Evolutionary conservation across 2,329 filamentous ascomycete genomes (phyloP).

Genomic region (Diaporthe nobilis): DNA sequence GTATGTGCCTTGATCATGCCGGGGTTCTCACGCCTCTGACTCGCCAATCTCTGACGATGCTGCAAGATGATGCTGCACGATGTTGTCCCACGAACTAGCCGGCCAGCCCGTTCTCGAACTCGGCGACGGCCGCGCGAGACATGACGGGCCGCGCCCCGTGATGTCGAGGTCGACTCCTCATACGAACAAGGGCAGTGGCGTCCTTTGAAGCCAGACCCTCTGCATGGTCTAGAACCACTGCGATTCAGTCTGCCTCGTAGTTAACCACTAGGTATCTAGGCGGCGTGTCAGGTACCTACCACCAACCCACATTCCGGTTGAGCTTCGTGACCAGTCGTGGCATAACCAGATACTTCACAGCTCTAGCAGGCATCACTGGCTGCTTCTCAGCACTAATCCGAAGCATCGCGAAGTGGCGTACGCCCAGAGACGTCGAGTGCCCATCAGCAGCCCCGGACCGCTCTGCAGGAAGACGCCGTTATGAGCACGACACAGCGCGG

Average conservation of each 20-base stretch:
- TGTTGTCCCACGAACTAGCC: background rate
- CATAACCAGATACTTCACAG: background rate
- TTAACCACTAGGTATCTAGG: background rate
- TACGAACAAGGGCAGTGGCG: conserved; percentile 1
- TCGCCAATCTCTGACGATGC: conserved; percentile 30
- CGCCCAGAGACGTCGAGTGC: background rate
- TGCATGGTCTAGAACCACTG: background rate
- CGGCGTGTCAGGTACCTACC: background rate
- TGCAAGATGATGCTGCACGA: conserved; percentile 33
- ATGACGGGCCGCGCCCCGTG: conserved; percentile 22
- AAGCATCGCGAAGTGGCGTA: background rate
- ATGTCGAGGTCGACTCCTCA: background rate
- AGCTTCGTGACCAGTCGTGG: background rate
- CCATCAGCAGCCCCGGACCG: background rate
- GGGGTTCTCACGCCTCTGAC: background rate
- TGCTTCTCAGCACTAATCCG: background rate
- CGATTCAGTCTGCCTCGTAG: background rate
- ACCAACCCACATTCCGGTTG: background rate
- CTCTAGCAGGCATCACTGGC: background rate
- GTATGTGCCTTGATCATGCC: background rate
- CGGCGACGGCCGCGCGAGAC: conserved; percentile 25
- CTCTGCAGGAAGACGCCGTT: background rate
- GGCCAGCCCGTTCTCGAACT: background rate
- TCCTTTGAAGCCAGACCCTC: background rate
- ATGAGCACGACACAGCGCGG: background rate